A percentile compares a stretch with the other conserved stretches of the same genome.
These are phyloP conservation scores for Fomitopsis pulvina DNA, from an alignment of 768 basidiomycete species.

Conservation along the genomic window DNA sequence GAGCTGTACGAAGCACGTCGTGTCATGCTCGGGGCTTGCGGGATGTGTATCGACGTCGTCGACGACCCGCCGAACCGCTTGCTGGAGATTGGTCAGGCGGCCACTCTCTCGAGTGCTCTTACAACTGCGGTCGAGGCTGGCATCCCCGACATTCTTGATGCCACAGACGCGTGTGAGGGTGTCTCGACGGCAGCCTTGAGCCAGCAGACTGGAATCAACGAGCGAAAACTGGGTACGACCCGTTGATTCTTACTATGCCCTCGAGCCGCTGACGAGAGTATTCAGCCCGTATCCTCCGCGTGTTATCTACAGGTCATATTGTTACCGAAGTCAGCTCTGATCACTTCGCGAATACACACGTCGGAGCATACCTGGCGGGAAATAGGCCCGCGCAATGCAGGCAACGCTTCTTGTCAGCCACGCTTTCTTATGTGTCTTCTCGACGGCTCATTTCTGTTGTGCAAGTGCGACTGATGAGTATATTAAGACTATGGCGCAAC, in stretches of 20 bases:
- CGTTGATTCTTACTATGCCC: neutral
- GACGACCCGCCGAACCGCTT: conserved; percentile 4
- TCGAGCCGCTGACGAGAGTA: neutral
- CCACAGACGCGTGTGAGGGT: neutral
- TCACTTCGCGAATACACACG: conserved; percentile 1
- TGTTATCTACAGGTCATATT: neutral
- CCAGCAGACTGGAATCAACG: neutral
- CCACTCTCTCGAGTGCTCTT: neutral
- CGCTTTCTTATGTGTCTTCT: neutral
- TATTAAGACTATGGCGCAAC: neutral
- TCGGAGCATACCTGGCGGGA: neutral
- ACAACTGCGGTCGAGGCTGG: neutral
- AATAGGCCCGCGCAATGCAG: neutral
- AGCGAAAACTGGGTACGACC: conserved; percentile 2
- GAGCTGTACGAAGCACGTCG: conserved; percentile 1
- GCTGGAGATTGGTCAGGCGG: neutral
- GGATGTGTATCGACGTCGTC: conserved; percentile 3
- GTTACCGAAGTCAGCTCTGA: neutral
- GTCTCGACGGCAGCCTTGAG: neutral
- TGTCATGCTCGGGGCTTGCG: neutral
- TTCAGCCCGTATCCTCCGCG: neutral
- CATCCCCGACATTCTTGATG: conserved; percentile 3
- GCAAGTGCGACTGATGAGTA: neutral
- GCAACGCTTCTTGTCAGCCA: neutral
- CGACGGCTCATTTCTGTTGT: neutral